A percentile compares a stretch with the other conserved stretches of the same genome.
phyloP scores from a whole-genome alignment of 2,329 filamentous ascomycete genomes.

The Aschersonia sp. region DNA sequence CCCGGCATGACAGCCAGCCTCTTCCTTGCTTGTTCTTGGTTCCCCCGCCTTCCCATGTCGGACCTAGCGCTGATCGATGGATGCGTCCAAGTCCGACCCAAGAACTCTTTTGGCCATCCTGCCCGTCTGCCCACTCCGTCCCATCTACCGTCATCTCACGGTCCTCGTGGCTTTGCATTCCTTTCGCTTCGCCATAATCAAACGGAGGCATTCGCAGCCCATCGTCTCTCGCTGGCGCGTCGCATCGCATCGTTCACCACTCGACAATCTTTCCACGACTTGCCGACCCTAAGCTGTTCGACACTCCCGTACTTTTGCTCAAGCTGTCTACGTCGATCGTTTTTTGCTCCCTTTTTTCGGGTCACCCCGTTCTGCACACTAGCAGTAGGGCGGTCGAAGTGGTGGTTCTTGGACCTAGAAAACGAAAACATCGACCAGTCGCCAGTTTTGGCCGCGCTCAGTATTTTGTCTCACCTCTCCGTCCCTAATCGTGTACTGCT shows the following conservation, averaged over 20 bases:
- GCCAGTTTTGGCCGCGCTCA: background rate
- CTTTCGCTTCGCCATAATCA: constrained; percentile 2
- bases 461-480: constrained; percentile 2
- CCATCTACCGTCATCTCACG: background rate
- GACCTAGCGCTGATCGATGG: background rate
- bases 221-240: constrained; percentile 1
- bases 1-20: background rate
- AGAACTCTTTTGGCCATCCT: background rate
- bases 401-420: background rate
- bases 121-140: background rate
- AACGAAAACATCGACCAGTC: background rate
- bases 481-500: background rate
- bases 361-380: background rate
- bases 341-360: background rate
- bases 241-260: background rate
- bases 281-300: background rate
- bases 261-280: background rate
- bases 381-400: background rate
- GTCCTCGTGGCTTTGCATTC: constrained; percentile 2
- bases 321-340: background rate
- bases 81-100: background rate
- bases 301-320: background rate
- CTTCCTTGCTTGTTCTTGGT: too few species aligned
- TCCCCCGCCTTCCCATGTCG: background rate
- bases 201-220: constrained; percentile 2